These are phyloP conservation scores for Tricholomella constricta DNA, from an alignment of 768 basidiomycete species.

Conservation along the genomic window DNA sequence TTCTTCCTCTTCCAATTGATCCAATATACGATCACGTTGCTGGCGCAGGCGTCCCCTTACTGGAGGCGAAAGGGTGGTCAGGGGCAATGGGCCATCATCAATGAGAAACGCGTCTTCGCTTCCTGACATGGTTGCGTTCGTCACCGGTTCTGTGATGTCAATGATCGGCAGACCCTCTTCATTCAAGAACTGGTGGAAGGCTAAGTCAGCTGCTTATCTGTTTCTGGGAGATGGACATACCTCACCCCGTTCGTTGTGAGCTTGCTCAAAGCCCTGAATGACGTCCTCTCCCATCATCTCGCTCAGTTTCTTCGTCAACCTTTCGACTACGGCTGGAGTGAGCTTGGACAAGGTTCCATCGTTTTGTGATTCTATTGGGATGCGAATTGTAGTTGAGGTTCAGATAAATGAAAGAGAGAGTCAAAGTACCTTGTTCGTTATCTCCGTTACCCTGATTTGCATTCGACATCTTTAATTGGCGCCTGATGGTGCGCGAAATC, in stretches of 20 bases:
- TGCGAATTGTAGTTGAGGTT: neutral
- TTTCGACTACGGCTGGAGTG: constrained; percentile 50
- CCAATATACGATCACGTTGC: constrained; percentile 67
- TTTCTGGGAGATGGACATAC: constrained; percentile 42
- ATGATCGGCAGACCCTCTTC: constrained; percentile 82
- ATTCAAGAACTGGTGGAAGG: constrained; percentile 55
- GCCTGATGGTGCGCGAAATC: no score
- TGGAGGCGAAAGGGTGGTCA: constrained; percentile 44
- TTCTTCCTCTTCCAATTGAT: constrained; percentile 75
- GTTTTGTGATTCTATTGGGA: constrained; percentile 32
- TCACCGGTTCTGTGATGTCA: constrained; percentile 67
- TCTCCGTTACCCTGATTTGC: no score
- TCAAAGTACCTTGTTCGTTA: no score
- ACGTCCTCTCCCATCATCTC: constrained; percentile 55
- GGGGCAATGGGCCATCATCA: constrained; percentile 47
- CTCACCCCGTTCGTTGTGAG: constrained; percentile 60
- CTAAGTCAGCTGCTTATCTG: constrained; percentile 21
- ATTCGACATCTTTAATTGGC: no score
- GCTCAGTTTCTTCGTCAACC: constrained; percentile 59
- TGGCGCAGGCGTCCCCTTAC: constrained; percentile 53
- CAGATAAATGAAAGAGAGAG: neutral
- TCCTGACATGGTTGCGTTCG: constrained; percentile 20
- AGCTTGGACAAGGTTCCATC: constrained; percentile 30
- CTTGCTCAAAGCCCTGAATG: constrained; percentile 31
- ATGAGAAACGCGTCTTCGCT: constrained; percentile 19